phyloP scores from a whole-genome alignment of 345 rosid genomes.

The Rubroshorea leprosula region DNA sequence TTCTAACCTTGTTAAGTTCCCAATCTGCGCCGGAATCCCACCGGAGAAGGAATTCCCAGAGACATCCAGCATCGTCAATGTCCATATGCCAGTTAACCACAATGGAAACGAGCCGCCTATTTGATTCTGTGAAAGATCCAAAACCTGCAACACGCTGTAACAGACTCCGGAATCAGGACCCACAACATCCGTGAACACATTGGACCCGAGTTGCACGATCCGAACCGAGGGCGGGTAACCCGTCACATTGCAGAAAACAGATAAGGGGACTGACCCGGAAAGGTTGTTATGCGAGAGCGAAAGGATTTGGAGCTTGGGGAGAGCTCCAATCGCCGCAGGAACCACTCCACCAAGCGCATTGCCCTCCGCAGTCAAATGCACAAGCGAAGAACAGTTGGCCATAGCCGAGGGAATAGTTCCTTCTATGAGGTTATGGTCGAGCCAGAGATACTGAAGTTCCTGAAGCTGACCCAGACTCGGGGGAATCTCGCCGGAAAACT shows the following conservation, averaged over 20 bases:
- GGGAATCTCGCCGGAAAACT: slow-evolving; percentile 67
- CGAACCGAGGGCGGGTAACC: slow-evolving; percentile 43
- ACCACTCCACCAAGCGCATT: slow-evolving; percentile 67
- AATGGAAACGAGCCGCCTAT: slow-evolving; percentile 55
- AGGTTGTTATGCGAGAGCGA: slow-evolving; percentile 60
- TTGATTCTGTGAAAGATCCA: slow-evolving; percentile 58
- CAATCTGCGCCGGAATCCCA: slow-evolving; percentile 51
- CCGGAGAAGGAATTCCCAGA: slow-evolving; percentile 72
- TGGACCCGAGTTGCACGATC: slow-evolving; percentile 60
- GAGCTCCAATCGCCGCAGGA: slow-evolving; percentile 65
- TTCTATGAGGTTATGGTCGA: slow-evolving; percentile 54
- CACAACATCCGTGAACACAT: slow-evolving; percentile 41
- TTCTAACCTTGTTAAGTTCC: slow-evolving; percentile 43
- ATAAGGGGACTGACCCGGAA: slow-evolving; percentile 57
- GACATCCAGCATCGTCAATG: slow-evolving; percentile 50
- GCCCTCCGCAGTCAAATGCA: slow-evolving; percentile 66
- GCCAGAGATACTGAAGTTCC: slow-evolving; percentile 64
- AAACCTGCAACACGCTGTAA: slow-evolving; percentile 41
- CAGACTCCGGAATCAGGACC: slow-evolving; percentile 45
- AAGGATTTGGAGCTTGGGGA: slow-evolving; percentile 60
- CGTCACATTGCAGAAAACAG: slow-evolving; percentile 57
- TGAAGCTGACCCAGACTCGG: slow-evolving; percentile 59
- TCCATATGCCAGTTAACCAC: slow-evolving; percentile 48
- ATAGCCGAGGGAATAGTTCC: slow-evolving; percentile 84
- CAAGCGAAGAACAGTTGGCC: slow-evolving; percentile 70